phyloP scores from a whole-genome alignment of 768 basidiomycete genomes.

The Macrolepiota fuliginosa region DNA sequence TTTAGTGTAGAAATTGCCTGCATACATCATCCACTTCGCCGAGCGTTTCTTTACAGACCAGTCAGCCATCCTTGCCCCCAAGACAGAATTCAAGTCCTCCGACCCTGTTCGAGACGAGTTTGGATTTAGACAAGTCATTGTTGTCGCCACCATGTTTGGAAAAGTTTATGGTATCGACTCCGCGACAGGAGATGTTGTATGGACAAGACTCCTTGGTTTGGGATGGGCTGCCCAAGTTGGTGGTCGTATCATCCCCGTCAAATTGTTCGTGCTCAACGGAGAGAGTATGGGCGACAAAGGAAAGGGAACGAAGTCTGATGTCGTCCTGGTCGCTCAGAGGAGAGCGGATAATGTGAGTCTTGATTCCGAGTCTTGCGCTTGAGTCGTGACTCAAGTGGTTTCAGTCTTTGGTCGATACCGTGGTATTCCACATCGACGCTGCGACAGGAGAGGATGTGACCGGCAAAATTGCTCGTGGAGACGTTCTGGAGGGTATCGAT shows the following conservation, averaged over 20 bases:
- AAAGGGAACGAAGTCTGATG: constrained; percentile 51
- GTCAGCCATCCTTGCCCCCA: constrained; percentile 25
- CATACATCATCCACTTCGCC: constrained; percentile 62
- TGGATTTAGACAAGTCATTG: constrained; percentile 83
- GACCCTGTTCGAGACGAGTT: constrained; percentile 69
- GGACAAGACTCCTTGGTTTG: constrained; percentile 76
- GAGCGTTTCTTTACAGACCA: constrained; percentile 71
- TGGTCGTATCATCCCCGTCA: constrained; percentile 54
- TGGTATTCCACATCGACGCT: constrained; percentile 74
- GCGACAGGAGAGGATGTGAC: constrained; percentile 68
- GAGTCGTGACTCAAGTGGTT: constrained; percentile 1
- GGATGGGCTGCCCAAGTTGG: constrained; percentile 63
- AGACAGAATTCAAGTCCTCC: constrained; percentile 32
- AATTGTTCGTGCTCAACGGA: constrained; percentile 53
- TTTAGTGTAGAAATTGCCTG: constrained; percentile 60
- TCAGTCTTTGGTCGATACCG: constrained; percentile 65
- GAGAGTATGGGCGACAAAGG: constrained; percentile 40
- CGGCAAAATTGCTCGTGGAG: constrained; percentile 28
- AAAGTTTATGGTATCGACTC: constrained; percentile 85
- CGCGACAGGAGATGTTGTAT: constrained; percentile 70
- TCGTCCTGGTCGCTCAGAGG: constrained; percentile 62
- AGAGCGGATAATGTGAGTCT: constrained; percentile 57
- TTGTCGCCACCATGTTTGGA: constrained; percentile 67
- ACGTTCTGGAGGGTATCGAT: constrained; percentile 56
- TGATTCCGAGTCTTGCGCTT: background rate